Evolutionary conservation across 192 early-diverging fungal genomes (phyloP).

Genomic region (Backusella sp.): DNA sequence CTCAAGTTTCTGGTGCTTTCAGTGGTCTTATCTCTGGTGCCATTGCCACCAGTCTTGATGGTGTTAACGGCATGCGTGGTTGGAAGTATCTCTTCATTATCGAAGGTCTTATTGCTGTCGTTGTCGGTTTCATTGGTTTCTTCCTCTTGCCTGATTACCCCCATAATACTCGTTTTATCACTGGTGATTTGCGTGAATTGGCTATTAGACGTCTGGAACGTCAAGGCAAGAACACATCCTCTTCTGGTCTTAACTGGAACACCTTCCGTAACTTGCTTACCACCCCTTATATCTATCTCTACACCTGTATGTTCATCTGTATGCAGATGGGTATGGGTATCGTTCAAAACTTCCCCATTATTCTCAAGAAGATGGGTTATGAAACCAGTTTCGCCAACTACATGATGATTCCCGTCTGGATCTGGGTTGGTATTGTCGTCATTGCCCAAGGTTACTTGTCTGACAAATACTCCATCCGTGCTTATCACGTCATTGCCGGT

Average conservation of each 20-base stretch:
- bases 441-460: slow-evolving; percentile 28
- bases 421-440: slow-evolving; percentile 25
- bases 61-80: slow-evolving; percentile 38
- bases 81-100: slow-evolving; percentile 57
- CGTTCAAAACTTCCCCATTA: slow-evolving; percentile 33
- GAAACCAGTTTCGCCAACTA: slow-evolving; percentile 37
- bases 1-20: slow-evolving; percentile 26
- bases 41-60: slow-evolving; percentile 42
- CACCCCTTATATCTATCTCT: slow-evolving; percentile 18
- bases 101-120: slow-evolving; percentile 55
- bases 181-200: slow-evolving; percentile 34
- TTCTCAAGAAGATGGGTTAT: slow-evolving; percentile 44
- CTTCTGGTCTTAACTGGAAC: slow-evolving; percentile 19
- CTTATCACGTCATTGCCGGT: slow-evolving; percentile 20
- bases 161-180: slow-evolving; percentile 52
- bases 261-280: slow-evolving; percentile 28
- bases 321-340: slow-evolving; percentile 32
- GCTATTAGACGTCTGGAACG: slow-evolving; percentile 20
- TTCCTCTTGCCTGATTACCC: slow-evolving; percentile 55
- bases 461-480: slow-evolving; percentile 10
- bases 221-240: slow-evolving; percentile 5
- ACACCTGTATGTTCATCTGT: slow-evolving; percentile 14
- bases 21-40: slow-evolving; percentile 31
- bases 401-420: slow-evolving; percentile 40
- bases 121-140: slow-evolving; percentile 37